Conservation (phyloP, 495 filamentous ascomycete genomes). For the Aspergillus incahuasiensis region DNA sequence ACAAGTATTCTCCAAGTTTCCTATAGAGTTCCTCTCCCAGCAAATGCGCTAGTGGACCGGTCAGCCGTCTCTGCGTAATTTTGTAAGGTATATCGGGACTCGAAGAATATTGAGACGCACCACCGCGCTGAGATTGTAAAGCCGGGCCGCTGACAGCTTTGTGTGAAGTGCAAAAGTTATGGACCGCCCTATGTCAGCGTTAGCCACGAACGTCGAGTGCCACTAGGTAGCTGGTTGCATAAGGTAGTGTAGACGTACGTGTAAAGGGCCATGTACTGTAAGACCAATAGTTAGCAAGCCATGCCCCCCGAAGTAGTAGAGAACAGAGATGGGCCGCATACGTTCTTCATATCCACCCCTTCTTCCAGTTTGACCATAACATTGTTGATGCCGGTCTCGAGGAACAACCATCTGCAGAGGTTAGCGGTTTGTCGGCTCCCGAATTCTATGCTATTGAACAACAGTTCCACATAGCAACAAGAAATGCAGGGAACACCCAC, state of each 20-base stretch:
- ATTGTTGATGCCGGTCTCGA: constrained; percentile 79
- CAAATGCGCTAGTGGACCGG: constrained; percentile 64
- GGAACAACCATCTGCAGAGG: constrained; percentile 82
- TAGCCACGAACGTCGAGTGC: constrained; percentile 16
- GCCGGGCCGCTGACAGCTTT: constrained; percentile 66
- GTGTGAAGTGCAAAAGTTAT: constrained; percentile 99
- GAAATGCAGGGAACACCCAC: constrained; percentile 46
- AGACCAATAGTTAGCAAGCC: constrained; percentile 8
- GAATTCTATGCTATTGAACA: neutral
- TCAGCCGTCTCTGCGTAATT: constrained; percentile 2
- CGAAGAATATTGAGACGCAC: constrained; percentile 41
- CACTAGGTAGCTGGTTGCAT: neutral
- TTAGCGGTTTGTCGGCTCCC: constrained; percentile 14
- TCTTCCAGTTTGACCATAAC: constrained; percentile 91
- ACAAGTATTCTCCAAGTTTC: constrained; percentile 79
- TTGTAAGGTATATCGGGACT: neutral
- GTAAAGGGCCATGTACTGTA: constrained; percentile 94
- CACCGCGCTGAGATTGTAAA: constrained; percentile 68
- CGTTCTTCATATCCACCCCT: constrained; percentile 86
- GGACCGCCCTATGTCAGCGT: constrained; percentile 66
- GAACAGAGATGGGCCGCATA: constrained; percentile 38
- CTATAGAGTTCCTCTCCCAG: constrained; percentile 96
- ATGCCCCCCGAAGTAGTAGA: neutral
- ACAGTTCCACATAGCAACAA: neutral
- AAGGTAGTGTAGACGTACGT: constrained; percentile 58